Evolutionary conservation across 805 yeast genomes (phyloP), one percentile per base, ranked within the genome.

Genomic region (Cyberlindnera suaveolens): DNA sequence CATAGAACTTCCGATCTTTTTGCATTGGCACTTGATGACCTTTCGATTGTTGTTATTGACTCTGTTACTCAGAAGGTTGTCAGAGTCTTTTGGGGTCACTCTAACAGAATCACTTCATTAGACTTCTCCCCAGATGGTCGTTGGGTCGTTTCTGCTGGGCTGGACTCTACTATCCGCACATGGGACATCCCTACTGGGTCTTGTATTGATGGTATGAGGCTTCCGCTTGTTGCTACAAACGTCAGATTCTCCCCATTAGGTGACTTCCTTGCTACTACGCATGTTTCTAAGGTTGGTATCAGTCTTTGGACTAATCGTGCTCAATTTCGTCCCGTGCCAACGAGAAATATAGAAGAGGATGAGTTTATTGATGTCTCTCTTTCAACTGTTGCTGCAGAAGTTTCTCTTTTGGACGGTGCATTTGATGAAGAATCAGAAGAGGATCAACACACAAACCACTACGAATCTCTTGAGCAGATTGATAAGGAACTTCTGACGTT

Each of bases 181-280:
- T 93, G 98, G 98, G 98, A 93, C 62, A 74, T 93, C 46, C 98
- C 98, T 34, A 85, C 96, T 1, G 98, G 99, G 39, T 87, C 90
- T 1, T 91, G 98, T 63, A 88, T 93, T 44, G 99, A 93, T 66
- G 97, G 96, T 49, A 80, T 91, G 15, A 67, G 70, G 41, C 73
- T 93, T 20, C 79, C 83, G 2, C 78, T 73, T 52, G 90, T 89
- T n/a, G 95, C 84, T 3, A 88, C 97, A 0, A 70, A 76, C 42
- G 70, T 95, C 29, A 78, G 82, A 56, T 76, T 93, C 50, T 85
- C 96, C 14, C 95, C 95, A 3, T 72, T 80, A 43, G 96, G 96
- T 36, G 97, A 93, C 53, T 78, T 82, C 62, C 71, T 93, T 43
- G 98, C 97, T 1, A 90, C 98, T 0, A 73, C 95, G 0, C 98